These are phyloP conservation scores for Suhomyces sp. DNA, from an alignment of 805 yeast genomes.

Conservation along the genomic window DNA sequence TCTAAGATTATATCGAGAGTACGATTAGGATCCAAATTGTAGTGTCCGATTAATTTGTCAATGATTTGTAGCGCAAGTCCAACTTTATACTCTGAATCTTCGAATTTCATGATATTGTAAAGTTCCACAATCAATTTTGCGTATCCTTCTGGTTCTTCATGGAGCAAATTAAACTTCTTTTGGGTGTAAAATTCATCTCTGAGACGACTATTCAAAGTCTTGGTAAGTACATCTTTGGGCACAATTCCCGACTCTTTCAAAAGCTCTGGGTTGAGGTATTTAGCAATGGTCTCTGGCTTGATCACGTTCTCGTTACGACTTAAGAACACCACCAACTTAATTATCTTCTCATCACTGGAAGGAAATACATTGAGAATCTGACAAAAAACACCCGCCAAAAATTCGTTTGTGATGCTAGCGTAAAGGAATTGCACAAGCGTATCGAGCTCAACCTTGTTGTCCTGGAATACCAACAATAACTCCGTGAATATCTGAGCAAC, in stretches of 20 bases:
- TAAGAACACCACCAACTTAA: conserved; percentile 22
- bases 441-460: conserved; percentile 14
- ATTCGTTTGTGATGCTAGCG: conserved; percentile 30
- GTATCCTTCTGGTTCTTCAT: conserved; percentile 80
- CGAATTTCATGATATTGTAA: conserved; percentile 38
- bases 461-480: conserved; percentile 27
- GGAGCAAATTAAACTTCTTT: conserved; percentile 61
- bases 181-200: conserved; percentile 48
- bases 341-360: conserved; percentile 16
- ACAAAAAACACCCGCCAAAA: conserved; percentile 34
- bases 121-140: conserved; percentile 58
- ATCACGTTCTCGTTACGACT: conserved; percentile 24
- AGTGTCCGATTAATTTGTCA: conserved; percentile 68
- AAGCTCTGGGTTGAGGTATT: conserved; percentile 27
- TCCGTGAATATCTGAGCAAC: conserved; percentile 34
- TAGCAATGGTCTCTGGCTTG: conserved; percentile 32
- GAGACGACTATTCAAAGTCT: conserved; percentile 34
- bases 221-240: conserved; percentile 34
- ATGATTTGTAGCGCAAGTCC: conserved; percentile 47
- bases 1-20: conserved; percentile 63
- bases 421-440: conserved; percentile 23
- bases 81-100: conserved; percentile 42
- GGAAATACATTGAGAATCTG: conserved; percentile 42
- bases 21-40: conserved; percentile 69
- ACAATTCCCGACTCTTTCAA: conserved; percentile 27